phyloP scores from a whole-genome alignment of 140 eudicot genomes.

The Oenanthe javanica region DNA sequence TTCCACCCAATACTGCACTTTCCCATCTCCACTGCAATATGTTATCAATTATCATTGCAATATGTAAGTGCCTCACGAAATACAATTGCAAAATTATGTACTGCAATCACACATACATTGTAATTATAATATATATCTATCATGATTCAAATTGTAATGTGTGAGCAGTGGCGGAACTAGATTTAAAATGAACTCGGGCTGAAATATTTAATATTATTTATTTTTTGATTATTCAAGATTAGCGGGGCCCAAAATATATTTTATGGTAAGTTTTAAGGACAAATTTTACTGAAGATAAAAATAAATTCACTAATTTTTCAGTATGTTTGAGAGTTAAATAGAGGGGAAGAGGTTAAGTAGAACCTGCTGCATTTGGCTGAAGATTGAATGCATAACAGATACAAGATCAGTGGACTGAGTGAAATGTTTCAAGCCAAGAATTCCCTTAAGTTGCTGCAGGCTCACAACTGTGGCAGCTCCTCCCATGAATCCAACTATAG shows the following conservation, averaged over 20 bases:
- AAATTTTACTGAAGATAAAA: too few relatives aligned
- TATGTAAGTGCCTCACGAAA: neutral
- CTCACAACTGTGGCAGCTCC: slow-evolving; percentile 98
- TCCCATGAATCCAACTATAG: slow-evolving; percentile 90
- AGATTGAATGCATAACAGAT: slow-evolving; percentile 67
- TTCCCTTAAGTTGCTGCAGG: slow-evolving; percentile 83
- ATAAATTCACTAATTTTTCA: too few relatives aligned
- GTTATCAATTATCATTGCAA: neutral
- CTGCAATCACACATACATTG: neutral
- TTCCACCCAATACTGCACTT: slow-evolving; percentile 72
- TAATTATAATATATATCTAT: too few relatives aligned
- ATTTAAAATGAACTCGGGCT: too few relatives aligned
- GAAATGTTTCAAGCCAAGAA: slow-evolving; percentile 69
- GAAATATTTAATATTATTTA: too few relatives aligned
- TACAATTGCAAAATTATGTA: neutral
- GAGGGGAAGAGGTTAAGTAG: neutral
- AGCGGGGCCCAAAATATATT: too few relatives aligned
- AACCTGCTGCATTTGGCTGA: slow-evolving; percentile 84
- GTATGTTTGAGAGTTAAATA: neutral
- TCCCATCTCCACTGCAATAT: slow-evolving; percentile 93
- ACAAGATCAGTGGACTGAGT: slow-evolving; percentile 79
- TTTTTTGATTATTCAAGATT: too few relatives aligned
- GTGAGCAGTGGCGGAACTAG: too few relatives aligned
- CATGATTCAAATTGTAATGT: neutral
- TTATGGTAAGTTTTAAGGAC: too few relatives aligned